Evolutionary conservation across 805 yeast species (phyloP), one percentile per base, ranked within the genome.

Genomic region (Starmerella riodocensis): DNA sequence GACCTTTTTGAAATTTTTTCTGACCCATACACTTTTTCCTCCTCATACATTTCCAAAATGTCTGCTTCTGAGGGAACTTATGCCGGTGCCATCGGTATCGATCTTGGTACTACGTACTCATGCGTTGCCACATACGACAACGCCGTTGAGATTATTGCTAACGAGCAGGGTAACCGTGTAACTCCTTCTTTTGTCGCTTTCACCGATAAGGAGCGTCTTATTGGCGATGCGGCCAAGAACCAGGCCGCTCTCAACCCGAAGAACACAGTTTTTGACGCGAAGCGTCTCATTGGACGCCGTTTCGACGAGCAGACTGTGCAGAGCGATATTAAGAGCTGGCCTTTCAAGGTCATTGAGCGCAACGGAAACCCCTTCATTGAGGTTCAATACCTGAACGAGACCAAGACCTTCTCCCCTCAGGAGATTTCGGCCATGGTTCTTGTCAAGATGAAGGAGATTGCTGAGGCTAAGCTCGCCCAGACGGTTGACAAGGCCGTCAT

Each of bases 81-180:
- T 79, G 91, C 86, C 77, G 96, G 96, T 80, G 91, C 91, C 69
- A 81, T 84, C 65, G 98, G 98, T 79, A 88, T 88, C 78, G 97
- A 86, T 74, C 73, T 82, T 69, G 93, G 93, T 76, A 82, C 93
- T 58, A 84, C 94, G 44, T 84, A 84, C 70, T 84, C 94, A 37
- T 85, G 95, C 76, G 95, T 85, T 48, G 95, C 94, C 55, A 93
- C 84, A 60, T 84, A 84, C 71, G 71, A 84, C 56, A 81, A 81
- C 59, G 93, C 88, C 53, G 96, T 86, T 39, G 96, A 86, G 67
- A 86, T 85, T 64, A 81, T 85, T 60, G 94, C 96, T 57, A 85
- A 85, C 63, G 96, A 86, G 65, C 96, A 85, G 71, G 96, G 96
- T 76, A 85, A 85, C 75, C 83, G 96, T 73, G 85, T 86, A 45